Conservation (phyloP, 371 early-diverging fungal species). For the Synchytrium microbalum region DNA sequence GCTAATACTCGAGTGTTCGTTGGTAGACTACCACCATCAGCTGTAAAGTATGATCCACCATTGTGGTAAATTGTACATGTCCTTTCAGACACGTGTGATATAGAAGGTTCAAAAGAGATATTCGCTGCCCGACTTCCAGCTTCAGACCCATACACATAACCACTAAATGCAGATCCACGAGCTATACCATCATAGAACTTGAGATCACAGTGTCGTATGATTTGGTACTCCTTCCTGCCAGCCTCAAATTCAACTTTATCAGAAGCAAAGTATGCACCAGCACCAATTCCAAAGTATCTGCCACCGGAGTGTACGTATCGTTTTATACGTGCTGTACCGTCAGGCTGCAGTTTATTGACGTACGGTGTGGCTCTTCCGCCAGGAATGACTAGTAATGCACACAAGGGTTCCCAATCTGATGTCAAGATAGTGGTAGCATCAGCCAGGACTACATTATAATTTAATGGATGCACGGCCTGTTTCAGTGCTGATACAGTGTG, state of each 20-base stretch:
- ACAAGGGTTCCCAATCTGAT: constrained; percentile 80
- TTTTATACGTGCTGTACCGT: constrained; percentile 46
- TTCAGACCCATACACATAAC: constrained; percentile 74
- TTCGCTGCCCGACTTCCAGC: constrained; percentile 57
- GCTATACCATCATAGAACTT: constrained; percentile 64
- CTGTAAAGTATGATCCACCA: constrained; percentile 39
- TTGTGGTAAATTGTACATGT: constrained; percentile 27
- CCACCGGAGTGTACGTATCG: constrained; percentile 74
- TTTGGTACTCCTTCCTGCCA: constrained; percentile 49
- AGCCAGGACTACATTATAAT: constrained; percentile 78
- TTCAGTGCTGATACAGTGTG: constrained; percentile 60
- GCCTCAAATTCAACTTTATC: constrained; percentile 66
- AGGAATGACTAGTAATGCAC: constrained; percentile 77
- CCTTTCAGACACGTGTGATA: not conserved
- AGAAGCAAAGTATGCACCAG: constrained; percentile 84
- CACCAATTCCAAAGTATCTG: constrained; percentile 84
- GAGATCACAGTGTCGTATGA: constrained; percentile 65
- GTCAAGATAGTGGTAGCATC: constrained; percentile 54
- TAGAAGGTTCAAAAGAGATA: constrained; percentile 13
- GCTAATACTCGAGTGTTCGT: not conserved
- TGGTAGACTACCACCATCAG: not conserved
- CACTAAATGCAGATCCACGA: constrained; percentile 64
- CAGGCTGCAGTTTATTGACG: constrained; percentile 54
- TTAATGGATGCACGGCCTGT: constrained; percentile 54
- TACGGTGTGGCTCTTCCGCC: constrained; percentile 87